Evolutionary conservation across 768 basidiomycete genomes (phyloP).

Genomic region (Panaeolus papilionaceus): DNA sequence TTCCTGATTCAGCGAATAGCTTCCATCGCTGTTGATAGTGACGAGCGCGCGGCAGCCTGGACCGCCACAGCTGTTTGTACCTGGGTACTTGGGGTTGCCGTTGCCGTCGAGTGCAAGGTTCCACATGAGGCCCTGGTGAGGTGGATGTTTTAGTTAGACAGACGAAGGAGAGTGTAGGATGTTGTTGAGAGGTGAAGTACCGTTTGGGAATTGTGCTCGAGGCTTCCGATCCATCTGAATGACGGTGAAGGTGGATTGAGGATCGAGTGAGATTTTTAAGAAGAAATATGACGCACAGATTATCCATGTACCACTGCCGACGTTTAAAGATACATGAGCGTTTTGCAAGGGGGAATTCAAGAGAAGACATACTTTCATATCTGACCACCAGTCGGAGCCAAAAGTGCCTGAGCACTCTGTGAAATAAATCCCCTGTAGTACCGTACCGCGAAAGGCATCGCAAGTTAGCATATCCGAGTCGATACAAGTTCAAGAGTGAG

Average conservation of each 20-base stretch:
- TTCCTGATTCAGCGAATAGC: slow-evolving; percentile 74
- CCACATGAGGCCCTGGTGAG: slow-evolving; percentile 68
- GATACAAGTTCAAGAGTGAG: background rate
- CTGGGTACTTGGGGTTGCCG: slow-evolving; percentile 70
- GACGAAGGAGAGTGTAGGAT: slow-evolving; percentile 32
- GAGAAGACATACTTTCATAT: slow-evolving; percentile 63
- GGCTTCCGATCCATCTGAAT: slow-evolving; percentile 38
- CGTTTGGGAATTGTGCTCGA: slow-evolving; percentile 41
- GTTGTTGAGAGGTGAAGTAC: slow-evolving; percentile 32
- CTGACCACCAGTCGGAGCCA: slow-evolving; percentile 80
- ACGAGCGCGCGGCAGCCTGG: slow-evolving; percentile 71
- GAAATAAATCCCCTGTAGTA: slow-evolving; percentile 50
- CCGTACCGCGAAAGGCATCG: too few species aligned
- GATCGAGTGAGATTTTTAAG: too few species aligned
- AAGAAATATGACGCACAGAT: slow-evolving; percentile 41
- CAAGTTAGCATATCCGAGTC: slow-evolving; percentile 23
- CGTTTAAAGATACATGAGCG: background rate
- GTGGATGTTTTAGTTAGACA: slow-evolving; percentile 29
- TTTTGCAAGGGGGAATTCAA: background rate
- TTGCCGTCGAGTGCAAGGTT: slow-evolving; percentile 70
- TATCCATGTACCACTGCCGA: slow-evolving; percentile 70
- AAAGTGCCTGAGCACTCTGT: slow-evolving; percentile 71
- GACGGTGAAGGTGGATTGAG: too few species aligned
- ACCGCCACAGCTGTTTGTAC: slow-evolving; percentile 65
- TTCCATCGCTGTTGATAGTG: slow-evolving; percentile 68